These are phyloP conservation scores for Zygosaccharomyces pseudobailii DNA, from an alignment of 1,139 yeast species.

Conservation along the genomic window DNA sequence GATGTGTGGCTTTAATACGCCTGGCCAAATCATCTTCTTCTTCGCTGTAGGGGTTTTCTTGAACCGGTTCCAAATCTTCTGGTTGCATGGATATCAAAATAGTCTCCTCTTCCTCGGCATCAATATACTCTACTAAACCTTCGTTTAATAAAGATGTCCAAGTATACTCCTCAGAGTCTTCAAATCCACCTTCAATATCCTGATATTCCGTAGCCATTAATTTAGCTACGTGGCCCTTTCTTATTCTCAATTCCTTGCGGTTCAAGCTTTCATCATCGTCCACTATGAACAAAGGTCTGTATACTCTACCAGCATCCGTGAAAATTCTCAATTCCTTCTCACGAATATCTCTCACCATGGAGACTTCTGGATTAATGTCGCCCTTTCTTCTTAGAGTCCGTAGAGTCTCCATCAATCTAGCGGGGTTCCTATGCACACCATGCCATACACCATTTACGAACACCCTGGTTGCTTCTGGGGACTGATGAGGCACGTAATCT, in stretches of 20 bases:
- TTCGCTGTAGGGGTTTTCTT: conserved; percentile 46
- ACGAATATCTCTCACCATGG: conserved; percentile 93
- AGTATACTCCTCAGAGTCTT: conserved; percentile 56
- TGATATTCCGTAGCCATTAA: conserved; percentile 63
- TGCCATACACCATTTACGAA: conserved; percentile 99
- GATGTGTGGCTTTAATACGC: conserved; percentile 73
- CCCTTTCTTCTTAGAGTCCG: conserved; percentile 91
- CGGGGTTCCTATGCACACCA: conserved; percentile 97
- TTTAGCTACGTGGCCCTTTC: conserved; percentile 75
- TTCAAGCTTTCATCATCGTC: conserved; percentile 74
- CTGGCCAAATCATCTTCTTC: conserved; percentile 53
- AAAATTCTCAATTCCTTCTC: conserved; percentile 93
- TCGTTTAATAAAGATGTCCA: conserved; percentile 82
- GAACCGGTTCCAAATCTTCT: conserved; percentile 79
- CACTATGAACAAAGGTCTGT: conserved; percentile 89
- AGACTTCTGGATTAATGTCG: conserved; percentile 92
- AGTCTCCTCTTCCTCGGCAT: conserved; percentile 97
- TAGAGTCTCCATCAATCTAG: conserved; percentile 83
- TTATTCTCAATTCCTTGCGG: conserved; percentile 71
- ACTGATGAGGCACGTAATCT: conserved; percentile 89
- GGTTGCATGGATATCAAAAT: conserved; percentile 99
- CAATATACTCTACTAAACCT: conserved; percentile 91
- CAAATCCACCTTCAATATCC: conserved; percentile 48
- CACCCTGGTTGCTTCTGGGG: conserved; percentile 88
- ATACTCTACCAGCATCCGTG: conserved; percentile 98